phyloP scores from a whole-genome alignment of 2,329 filamentous ascomycete species.

The Cordyceps farinosa region DNA sequence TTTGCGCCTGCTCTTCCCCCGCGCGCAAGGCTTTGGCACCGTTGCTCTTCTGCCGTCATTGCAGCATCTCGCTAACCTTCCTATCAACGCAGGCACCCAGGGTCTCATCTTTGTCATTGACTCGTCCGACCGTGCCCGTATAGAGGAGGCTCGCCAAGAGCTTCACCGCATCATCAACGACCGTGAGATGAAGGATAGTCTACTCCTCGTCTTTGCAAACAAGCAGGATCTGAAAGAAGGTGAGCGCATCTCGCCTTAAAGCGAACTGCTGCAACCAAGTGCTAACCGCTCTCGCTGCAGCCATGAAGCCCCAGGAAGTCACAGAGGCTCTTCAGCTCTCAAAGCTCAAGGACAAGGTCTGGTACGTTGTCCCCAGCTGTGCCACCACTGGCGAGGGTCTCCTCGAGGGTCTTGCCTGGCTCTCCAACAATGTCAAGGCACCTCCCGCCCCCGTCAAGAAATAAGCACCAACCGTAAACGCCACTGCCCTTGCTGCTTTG shows the following conservation, averaged over 20 bases:
- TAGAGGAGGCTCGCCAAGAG: slow-evolving; percentile 90
- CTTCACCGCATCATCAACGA: slow-evolving; percentile 97
- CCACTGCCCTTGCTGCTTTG: neutral
- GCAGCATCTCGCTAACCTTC: slow-evolving; percentile 1
- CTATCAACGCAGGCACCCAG: slow-evolving; percentile 67
- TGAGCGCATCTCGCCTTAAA: slow-evolving; percentile 35
- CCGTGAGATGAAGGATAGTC: slow-evolving; percentile 93
- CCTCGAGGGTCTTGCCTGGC: slow-evolving; percentile 76
- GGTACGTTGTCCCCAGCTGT: slow-evolving; percentile 80
- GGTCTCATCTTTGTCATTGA: slow-evolving; percentile 98
- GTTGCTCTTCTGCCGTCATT: neutral
- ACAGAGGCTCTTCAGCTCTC: slow-evolving; percentile 72
- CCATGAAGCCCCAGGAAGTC: slow-evolving; percentile 75
- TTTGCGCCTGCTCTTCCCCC: neutral
- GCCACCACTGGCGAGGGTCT: slow-evolving; percentile 79
- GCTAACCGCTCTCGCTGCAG: slow-evolving; percentile 41
- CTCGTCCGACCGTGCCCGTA: slow-evolving; percentile 84
- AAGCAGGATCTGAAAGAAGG: slow-evolving; percentile 92
- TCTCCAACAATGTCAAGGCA: slow-evolving; percentile 79
- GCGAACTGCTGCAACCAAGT: neutral
- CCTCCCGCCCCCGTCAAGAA: slow-evolving; percentile 54
- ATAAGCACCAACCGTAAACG: slow-evolving; percentile 30
- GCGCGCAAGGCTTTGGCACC: neutral
- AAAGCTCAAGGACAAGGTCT: slow-evolving; percentile 78
- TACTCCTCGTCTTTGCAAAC: slow-evolving; percentile 95